Conservation (phyloP, 139 green algal genomes). For the Chlamydomonas schloesseri region DNA sequence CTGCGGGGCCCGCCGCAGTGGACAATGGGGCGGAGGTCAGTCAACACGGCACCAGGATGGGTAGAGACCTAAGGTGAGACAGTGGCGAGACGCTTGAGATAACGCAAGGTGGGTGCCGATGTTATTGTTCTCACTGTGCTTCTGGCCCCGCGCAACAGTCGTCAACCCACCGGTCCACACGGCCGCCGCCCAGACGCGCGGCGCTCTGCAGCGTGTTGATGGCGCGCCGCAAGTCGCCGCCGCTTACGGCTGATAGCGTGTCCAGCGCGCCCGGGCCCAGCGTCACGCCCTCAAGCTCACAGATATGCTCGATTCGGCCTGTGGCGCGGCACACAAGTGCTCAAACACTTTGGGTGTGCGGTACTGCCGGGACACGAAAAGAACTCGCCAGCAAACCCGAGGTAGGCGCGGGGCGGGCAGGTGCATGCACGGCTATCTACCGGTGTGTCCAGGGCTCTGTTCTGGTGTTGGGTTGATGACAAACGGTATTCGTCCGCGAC, state of each 20-base stretch:
- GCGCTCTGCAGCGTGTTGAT: slow-evolving; percentile 94
- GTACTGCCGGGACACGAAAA: not conserved
- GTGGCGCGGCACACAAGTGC: not conserved
- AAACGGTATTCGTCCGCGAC: too few relatives aligned
- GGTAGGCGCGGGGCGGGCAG: too few relatives aligned
- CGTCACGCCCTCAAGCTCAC: slow-evolving; percentile 79
- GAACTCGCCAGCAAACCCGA: too few relatives aligned
- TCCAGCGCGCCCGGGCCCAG: slow-evolving; percentile 71
- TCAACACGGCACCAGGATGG: too few relatives aligned
- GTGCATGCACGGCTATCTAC: too few relatives aligned
- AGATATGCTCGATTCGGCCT: slow-evolving; percentile 85
- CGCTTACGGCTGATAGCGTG: slow-evolving; percentile 73
- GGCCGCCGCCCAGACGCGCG: slow-evolving; percentile 46
- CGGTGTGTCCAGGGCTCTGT: too few relatives aligned
- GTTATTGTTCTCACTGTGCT: too few relatives aligned
- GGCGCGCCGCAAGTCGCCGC: slow-evolving; percentile 90
- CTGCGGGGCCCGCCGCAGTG: slow-evolving; percentile 30
- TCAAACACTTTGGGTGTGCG: not conserved
- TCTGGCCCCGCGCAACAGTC: too few relatives aligned
- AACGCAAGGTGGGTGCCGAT: too few relatives aligned
- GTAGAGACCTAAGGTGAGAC: too few relatives aligned
- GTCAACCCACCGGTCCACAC: slow-evolving; percentile 6
- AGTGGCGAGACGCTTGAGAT: too few relatives aligned
- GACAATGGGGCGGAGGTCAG: not conserved
- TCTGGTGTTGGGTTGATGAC: too few relatives aligned